A percentile compares a stretch with the other conserved stretches of the same genome.
Evolutionary conservation across 2,329 filamentous ascomycete genomes (phyloP).

Genomic region (Sphaerulina vaccinii): DNA sequence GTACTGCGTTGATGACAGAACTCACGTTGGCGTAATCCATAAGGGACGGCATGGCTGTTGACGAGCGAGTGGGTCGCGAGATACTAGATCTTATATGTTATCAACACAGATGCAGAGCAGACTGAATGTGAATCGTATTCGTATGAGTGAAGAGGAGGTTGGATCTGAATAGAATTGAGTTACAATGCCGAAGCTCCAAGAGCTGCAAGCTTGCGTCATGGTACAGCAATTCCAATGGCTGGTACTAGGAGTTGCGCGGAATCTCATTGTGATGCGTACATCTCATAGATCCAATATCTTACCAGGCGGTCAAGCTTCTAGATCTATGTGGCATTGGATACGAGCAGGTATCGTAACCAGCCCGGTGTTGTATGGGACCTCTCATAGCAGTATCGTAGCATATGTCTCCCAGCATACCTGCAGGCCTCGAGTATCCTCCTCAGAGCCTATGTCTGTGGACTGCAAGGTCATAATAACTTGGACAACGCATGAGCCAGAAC

Average conservation of each 20-base stretch:
- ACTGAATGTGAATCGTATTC: neutral
- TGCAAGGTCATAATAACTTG: too few species aligned
- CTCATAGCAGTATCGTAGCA: too few species aligned
- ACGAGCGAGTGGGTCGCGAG: neutral
- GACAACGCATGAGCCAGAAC: too few species aligned
- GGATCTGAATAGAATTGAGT: neutral
- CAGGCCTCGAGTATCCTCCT: too few species aligned
- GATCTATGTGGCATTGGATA: too few species aligned
- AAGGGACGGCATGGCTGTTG: neutral
- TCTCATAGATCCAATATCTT: neutral
- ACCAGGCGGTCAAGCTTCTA: too few species aligned
- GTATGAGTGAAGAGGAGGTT: neutral
- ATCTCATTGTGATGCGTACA: constrained; percentile 2
- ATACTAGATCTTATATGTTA: neutral
- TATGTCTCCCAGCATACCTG: too few species aligned
- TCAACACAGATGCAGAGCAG: neutral
- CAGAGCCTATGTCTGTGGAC: too few species aligned
- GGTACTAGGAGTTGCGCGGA: neutral
- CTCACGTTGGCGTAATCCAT: constrained; percentile 9
- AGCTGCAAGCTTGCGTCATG: neutral
- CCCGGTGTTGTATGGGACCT: too few species aligned
- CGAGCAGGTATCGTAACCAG: too few species aligned
- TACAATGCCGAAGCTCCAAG: neutral
- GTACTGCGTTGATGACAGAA: neutral
- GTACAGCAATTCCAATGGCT: neutral